Base-by-base conservation (phyloP, 2,329 filamentous ascomycete genomes). In the Zymoseptoria pseudotritici region DNA sequence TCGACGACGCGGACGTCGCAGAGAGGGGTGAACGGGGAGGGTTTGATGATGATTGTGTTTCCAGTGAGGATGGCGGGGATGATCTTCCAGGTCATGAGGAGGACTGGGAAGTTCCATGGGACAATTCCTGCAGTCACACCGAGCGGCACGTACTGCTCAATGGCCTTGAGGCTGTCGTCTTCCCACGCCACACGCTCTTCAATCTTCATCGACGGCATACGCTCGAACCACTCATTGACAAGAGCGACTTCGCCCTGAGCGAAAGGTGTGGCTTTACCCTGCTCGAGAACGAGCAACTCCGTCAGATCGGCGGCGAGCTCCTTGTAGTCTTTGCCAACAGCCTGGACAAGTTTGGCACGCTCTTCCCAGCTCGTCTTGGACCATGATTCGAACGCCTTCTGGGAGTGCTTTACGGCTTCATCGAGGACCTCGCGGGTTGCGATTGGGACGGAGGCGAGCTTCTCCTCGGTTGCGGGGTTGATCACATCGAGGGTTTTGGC, bases 31-130 rank as follows among this genome's bases (percentile, higher is more conserved):
- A 96, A 92, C 7, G 92, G 92, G 6, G 91, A 96, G 22, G 92
- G 92, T 78, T 96, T 97, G 61, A 97, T 78, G 62, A 97, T 92
- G 61, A 96, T 89, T 2, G 88, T 86, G 76, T 96, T 96, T 50
- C 92, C 92, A 26, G 90, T 85, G 50, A 96, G 82, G 53, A 97
- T 80, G 11, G 92, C 91, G 19, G 92, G 92, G 63, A 97, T 85
- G 61, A 97, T 74, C 69, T 86, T 86, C 50, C 76, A 75, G 3
- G 75, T 71, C 8, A 76, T 76, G 3, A 84, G 71, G 21, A 79
- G 68, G 5, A 86, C 68, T 5, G 83, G 83, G 60, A 80, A 79
- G 70, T 80, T 81, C 69, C 69, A 81, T 22, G 75, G 76, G 60
- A 61, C 59, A n/a, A 65, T 65, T 6, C 61, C 61, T 8, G 59